These are phyloP conservation scores for Chaetomidium leptoderma DNA, from an alignment of 495 filamentous ascomycete species.

Conservation along the genomic window DNA sequence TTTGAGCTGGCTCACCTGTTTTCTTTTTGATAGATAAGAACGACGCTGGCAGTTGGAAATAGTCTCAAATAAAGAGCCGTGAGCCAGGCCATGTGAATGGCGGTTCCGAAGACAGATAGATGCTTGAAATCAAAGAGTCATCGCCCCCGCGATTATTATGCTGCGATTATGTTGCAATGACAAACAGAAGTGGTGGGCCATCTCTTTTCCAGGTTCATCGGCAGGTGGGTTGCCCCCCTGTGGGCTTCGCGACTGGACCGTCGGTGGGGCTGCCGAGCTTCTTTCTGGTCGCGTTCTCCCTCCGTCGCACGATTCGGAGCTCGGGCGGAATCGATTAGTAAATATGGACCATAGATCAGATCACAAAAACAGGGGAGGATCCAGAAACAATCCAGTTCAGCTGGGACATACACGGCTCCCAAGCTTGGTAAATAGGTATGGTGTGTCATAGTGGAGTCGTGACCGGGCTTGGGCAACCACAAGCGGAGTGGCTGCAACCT, in stretches of 20 bases:
- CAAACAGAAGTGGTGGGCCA: constrained; percentile 1
- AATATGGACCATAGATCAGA: too few species aligned
- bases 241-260: too few species aligned
- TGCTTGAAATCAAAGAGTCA: too few species aligned
- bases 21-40: neutral
- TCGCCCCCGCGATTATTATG: neutral
- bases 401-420: too few species aligned
- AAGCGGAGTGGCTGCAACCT: neutral
- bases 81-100: neutral
- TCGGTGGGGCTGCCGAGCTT: too few species aligned
- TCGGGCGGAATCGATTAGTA: neutral
- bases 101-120: too few species aligned
- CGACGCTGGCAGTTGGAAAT: neutral
- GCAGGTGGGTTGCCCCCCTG: constrained; percentile 1
- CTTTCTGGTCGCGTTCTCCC: too few species aligned
- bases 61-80: neutral
- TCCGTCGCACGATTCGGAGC: too few species aligned
- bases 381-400: too few species aligned
- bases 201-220: neutral
- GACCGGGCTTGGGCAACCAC: neutral
- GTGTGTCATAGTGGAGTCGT: constrained; percentile 7
- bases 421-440: neutral
- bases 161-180: constrained; percentile 12
- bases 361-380: too few species aligned
- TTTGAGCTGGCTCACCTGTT: neutral